Conservation (phyloP, 768 basidiomycete genomes). For the Ramaria rubella region DNA sequence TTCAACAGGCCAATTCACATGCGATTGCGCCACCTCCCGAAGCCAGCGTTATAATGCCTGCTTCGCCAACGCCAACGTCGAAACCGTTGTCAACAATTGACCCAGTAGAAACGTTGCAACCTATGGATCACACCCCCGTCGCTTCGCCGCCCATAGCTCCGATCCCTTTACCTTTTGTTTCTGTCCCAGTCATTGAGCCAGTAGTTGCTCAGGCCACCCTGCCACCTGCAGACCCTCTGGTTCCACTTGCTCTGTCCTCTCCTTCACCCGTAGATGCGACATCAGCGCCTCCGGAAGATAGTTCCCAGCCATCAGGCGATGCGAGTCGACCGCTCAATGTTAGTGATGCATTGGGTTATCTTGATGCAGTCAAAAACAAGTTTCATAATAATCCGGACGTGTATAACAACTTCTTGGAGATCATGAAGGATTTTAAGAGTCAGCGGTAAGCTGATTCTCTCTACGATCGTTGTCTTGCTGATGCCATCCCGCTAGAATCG, state of each 20-base stretch:
- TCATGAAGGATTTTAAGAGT: slow-evolving; percentile 99
- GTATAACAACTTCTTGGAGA: slow-evolving; percentile 90
- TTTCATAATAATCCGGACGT: slow-evolving; percentile 88
- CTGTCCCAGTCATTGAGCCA: background rate
- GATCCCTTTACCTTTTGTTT: background rate
- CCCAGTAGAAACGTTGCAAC: background rate
- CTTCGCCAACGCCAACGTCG: background rate
- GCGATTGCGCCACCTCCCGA: background rate
- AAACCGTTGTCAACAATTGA: too few species aligned
- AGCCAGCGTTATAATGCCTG: background rate
- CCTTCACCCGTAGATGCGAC: background rate
- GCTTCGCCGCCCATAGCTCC: background rate
- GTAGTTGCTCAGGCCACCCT: background rate
- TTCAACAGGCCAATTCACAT: background rate
- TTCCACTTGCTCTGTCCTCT: background rate
- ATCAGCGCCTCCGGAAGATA: background rate
- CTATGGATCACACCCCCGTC: background rate
- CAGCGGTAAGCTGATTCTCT: slow-evolving; percentile 56
- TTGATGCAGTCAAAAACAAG: slow-evolving; percentile 90
- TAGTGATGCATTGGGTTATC: slow-evolving; percentile 86
- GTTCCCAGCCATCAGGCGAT: background rate
- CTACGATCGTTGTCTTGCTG: too few species aligned
- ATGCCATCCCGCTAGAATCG: too few species aligned
- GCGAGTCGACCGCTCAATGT: slow-evolving; percentile 74
- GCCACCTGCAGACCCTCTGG: background rate